A percentile compares a stretch with the other conserved stretches of the same genome.
Conservation (phyloP, 768 basidiomycete genomes). For the Strobilomyces confusus region DNA sequence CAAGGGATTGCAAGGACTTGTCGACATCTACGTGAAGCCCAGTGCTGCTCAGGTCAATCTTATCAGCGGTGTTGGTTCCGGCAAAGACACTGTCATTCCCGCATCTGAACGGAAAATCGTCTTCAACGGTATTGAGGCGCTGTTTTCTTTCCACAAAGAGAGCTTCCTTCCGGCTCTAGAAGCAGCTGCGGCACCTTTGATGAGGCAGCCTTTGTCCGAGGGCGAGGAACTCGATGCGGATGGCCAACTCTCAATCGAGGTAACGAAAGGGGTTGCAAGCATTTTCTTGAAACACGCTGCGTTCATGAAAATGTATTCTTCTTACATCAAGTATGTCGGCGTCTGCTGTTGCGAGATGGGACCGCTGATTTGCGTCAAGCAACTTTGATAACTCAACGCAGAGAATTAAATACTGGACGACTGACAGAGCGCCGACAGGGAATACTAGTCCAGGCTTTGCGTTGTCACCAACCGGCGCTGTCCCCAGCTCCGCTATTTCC, state of each 20-base stretch:
- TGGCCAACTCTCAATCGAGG: conserved; percentile 67
- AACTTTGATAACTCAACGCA: conserved; percentile 93
- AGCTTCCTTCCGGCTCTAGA: conserved; percentile 92
- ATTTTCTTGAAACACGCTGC: conserved; percentile 93
- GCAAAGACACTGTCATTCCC: conserved; percentile 84
- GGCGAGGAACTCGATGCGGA: conserved; percentile 57
- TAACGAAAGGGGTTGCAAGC: conserved; percentile 77
- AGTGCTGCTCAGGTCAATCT: conserved; percentile 66
- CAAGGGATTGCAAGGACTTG: conserved; percentile 87
- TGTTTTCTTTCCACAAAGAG: conserved; percentile 89
- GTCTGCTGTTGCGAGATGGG: conserved; percentile 1
- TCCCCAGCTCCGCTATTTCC: conserved; percentile 51
- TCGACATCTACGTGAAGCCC: conserved; percentile 93
- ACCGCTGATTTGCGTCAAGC: conserved; percentile 38
- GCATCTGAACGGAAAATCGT: conserved; percentile 83
- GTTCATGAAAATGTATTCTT: conserved; percentile 98
- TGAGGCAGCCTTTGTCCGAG: conserved; percentile 43
- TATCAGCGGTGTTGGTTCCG: conserved; percentile 64
- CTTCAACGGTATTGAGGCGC: conserved; percentile 83
- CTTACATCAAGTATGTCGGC: conserved; percentile 85
- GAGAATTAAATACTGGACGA: conserved; percentile 83
- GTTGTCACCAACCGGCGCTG: conserved; percentile 55
- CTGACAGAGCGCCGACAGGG: conserved; percentile 44
- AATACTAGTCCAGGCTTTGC: conserved; percentile 33
- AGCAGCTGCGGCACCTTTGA: conserved; percentile 64